Base-by-base conservation (phyloP, 495 filamentous ascomycete species). In the Hypomontagnella monticulosa region DNA sequence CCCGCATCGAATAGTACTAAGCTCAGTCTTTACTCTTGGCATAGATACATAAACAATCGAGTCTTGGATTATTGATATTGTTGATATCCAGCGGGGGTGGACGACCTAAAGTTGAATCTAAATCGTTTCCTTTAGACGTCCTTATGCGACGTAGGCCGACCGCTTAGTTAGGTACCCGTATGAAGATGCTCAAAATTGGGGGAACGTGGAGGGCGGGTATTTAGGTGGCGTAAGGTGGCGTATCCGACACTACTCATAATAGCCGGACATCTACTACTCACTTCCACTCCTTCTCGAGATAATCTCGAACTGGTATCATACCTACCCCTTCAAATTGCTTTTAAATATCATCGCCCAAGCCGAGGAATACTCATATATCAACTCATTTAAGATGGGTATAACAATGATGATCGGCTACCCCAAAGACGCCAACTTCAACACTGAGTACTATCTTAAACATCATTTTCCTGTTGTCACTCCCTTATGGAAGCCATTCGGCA, bases 391-490 rank as follows among this genome's bases (percentile, higher is more conserved):
- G 0, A 69, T 69, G 66, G 36, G 60, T 4, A 23, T 60, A 15
- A 63, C 54, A 4, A 58, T 69, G 59, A 53, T 63, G 36, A 52
- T 63, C 50, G 59, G 48, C 6, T 69, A 69, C 36, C 59, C 56
- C 32, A 63, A 56, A 27, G 54, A 36, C 16, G 46, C 49, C 27
- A 49, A 52, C 10, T 56, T 69, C 55, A 36, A 69, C 33, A 16
- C 34, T 23, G 55, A 55, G 14, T 69, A 69, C 41, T 69, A 69
- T 20, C 55, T 62, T 23, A 4, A 56, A 9, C 47, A 56, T 0
- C 66, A 69, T 11, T 18, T 56, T 16, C 54, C 66, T 10, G 12
- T 11, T 2, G 60, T 56, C 0, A 30, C 19, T 15, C 37, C 59
- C 5, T 0, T 53, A 8, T 68, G 66, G 59, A 60, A 63, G 20